phyloP scores from a whole-genome alignment of 805 yeast genomes.

The Ogataea philodendri region DNA sequence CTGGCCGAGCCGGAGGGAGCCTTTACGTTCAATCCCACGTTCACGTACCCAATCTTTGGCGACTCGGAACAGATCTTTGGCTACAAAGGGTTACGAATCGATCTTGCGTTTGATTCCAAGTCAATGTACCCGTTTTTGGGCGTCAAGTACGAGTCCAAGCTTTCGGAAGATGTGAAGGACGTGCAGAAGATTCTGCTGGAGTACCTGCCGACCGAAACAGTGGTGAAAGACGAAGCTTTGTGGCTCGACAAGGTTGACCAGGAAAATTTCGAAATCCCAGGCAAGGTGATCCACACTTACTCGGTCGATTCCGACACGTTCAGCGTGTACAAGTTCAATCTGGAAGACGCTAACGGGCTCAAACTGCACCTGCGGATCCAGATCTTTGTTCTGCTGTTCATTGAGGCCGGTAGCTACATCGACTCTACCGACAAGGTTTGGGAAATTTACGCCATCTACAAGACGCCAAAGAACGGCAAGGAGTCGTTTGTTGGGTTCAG shows the following conservation, averaged over 20 bases:
- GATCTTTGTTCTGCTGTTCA: slow-evolving; percentile 75
- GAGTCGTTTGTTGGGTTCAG: slow-evolving; percentile 70
- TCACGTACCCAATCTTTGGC: slow-evolving; percentile 93
- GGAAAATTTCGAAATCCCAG: slow-evolving; percentile 40
- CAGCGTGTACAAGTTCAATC: slow-evolving; percentile 50
- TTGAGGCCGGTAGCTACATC: slow-evolving; percentile 91
- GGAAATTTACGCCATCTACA: slow-evolving; percentile 66
- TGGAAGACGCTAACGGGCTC: slow-evolving; percentile 41
- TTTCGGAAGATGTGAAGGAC: slow-evolving; percentile 58
- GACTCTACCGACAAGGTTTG: slow-evolving; percentile 74
- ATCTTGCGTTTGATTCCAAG: slow-evolving; percentile 67
- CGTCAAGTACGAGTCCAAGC: slow-evolving; percentile 52
- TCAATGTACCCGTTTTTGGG: slow-evolving; percentile 73
- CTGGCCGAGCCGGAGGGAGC: slow-evolving; percentile 59
- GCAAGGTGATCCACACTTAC: slow-evolving; percentile 36
- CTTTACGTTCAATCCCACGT: slow-evolving; percentile 67
- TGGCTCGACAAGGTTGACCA: slow-evolving; percentile 61
- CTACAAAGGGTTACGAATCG: slow-evolving; percentile 64
- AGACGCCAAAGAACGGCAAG: slow-evolving; percentile 32
- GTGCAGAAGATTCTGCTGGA: slow-evolving; percentile 53
- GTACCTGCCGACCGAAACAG: slow-evolving; percentile 57
- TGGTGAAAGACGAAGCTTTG: slow-evolving; percentile 58
- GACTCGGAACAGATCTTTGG: slow-evolving; percentile 89
- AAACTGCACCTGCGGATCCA: slow-evolving; percentile 70
- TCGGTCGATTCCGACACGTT: slow-evolving; percentile 38